Evolutionary conservation across 352 stramenopile species (phyloP), one percentile per base, ranked within the genome.

Genomic region (Thalassiosira ordinaria): DNA sequence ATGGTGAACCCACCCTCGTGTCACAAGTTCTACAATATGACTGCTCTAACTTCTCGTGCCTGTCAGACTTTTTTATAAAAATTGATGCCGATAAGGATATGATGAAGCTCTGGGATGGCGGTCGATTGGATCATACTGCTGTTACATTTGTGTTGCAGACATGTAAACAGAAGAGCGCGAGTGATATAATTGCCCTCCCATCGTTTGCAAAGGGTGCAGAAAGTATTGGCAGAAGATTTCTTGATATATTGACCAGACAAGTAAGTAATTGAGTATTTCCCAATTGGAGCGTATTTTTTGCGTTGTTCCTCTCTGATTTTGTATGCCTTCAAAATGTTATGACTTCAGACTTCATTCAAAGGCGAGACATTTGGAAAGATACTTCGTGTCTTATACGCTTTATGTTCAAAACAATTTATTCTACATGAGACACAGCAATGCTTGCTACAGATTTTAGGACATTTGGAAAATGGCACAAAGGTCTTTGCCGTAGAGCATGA

Each of bases 11-110:
- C 29, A 39, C 35, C 46, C 51, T 85, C 18, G 57, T 85, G 27
- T 35, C 55, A 24, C 67, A 46, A 60, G 44, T 85, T n/a, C 41
- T 85, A n/a, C 33, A 46, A 46, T 85, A 85, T 35, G 77, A 85
- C 57, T 80, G 69, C 52, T 62, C 77, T 27, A 69, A 69, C 20
- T 78, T 85, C 49, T 53, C 8, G n/a, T 69, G 49, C 52, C 51
- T 85, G 3, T 3, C 64, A 59, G 63, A 31, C 22, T 22, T 74
- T 31, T 64, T 80, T 44, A 31, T 52, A 11, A 47, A 29, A 2
- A 52, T 63, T 22, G 76, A 70, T 0, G 31, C 39, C 18, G 39
- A 82, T 39, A 13, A 1, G 9, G 52, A 59, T 33, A 51, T 76
- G 51, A 39, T 24, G 37, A 55, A 39, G 24, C 44, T 80, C 26